Conservation (phyloP, 768 basidiomycete genomes). For the Pseudohyphozyma bogoriensis region DNA sequence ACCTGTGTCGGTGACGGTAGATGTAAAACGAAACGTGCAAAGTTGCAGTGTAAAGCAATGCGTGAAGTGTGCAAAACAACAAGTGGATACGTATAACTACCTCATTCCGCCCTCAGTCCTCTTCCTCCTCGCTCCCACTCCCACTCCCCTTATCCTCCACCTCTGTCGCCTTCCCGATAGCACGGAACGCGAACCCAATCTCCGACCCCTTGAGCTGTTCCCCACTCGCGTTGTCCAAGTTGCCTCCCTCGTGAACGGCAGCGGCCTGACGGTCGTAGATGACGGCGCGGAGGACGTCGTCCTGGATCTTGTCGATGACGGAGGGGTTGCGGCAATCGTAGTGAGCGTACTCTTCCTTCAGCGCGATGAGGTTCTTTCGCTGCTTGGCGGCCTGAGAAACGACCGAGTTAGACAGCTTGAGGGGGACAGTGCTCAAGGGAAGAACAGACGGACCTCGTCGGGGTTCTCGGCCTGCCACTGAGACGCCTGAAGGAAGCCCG, state of each 20-base stretch:
- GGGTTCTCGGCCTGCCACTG: constrained; percentile 10
- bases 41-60: too few species aligned
- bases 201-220: neutral
- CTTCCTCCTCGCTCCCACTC: too few species aligned
- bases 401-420: constrained; percentile 37
- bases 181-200: neutral
- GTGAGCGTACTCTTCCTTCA: constrained; percentile 73
- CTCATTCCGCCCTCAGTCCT: too few species aligned
- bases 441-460: constrained; percentile 1
- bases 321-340: constrained; percentile 55
- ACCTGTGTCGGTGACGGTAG: too few species aligned
- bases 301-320: constrained; percentile 49
- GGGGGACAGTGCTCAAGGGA: neutral
- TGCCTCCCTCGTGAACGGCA: neutral
- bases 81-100: too few species aligned
- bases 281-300: constrained; percentile 54
- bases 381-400: constrained; percentile 8
- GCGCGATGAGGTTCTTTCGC: constrained; percentile 60
- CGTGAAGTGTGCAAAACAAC: too few species aligned
- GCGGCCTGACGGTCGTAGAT: neutral
- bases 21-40: too few species aligned
- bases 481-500: constrained; percentile 24
- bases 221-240: neutral
- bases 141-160: too few species aligned
- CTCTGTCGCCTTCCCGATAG: too few species aligned